These are phyloP conservation scores for Podaxis sp. DNA, from an alignment of 768 basidiomycete genomes.

Conservation along the genomic window DNA sequence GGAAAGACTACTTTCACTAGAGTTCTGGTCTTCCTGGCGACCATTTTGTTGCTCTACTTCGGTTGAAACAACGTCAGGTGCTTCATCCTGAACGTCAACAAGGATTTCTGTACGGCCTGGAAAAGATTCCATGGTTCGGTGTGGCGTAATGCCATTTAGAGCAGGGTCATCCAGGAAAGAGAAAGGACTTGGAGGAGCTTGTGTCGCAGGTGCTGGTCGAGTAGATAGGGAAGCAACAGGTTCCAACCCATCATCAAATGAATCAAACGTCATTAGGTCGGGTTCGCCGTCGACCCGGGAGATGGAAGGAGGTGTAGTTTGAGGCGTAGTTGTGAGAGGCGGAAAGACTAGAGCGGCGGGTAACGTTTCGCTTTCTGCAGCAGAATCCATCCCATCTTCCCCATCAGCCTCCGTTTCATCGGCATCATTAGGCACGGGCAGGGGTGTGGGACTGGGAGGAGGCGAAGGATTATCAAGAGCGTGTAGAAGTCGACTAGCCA, in stretches of 20 bases:
- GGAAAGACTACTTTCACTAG: neutral
- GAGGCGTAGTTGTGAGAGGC: neutral
- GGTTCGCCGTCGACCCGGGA: constrained; percentile 5
- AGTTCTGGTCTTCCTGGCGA: neutral
- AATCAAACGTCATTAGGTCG: constrained; percentile 31
- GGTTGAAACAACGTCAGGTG: neutral
- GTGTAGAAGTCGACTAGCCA: constrained; percentile 62
- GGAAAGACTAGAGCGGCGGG: neutral
- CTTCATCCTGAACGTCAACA: constrained; percentile 5
- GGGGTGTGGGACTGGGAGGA: constrained; percentile 28
- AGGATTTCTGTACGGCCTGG: neutral
- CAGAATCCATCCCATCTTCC: neutral
- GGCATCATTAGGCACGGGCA: neutral
- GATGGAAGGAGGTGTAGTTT: constrained; percentile 5
- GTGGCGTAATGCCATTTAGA: neutral
- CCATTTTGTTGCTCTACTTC: too few species aligned
- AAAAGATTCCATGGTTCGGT: neutral
- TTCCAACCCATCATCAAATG: constrained; percentile 20
- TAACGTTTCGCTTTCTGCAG: neutral
- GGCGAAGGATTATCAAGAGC: constrained; percentile 79
- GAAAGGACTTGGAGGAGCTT: constrained; percentile 8
- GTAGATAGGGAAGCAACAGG: neutral
- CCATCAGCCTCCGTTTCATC: neutral
- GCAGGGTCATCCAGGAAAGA: neutral
- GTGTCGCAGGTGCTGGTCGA: neutral